Percentiles rank a stretch among this genome's conserved stretches.
phyloP scores from a whole-genome alignment of 805 yeast genomes.

The Cyberlindnera xishuangbannaensis region DNA sequence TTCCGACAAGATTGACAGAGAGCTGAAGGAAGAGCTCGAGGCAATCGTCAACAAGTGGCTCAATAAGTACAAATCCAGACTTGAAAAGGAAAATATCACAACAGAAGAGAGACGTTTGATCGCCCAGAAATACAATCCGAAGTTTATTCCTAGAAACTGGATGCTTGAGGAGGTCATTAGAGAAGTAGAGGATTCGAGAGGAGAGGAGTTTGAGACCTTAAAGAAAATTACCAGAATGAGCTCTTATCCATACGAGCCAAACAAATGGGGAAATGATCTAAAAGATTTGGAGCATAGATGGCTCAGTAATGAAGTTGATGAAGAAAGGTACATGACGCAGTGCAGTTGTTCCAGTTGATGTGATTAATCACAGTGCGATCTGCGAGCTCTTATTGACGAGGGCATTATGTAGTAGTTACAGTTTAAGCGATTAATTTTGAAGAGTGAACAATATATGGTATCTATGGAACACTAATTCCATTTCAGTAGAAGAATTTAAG shows the following conservation, averaged over 20 bases:
- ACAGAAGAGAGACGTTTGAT: conserved; percentile 36
- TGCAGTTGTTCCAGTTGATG: conserved; percentile 61
- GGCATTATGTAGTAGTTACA: too few relatives aligned
- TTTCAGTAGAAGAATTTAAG: too few relatives aligned
- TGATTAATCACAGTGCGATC: not conserved
- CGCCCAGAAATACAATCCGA: conserved; percentile 58
- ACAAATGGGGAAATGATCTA: conserved; percentile 61
- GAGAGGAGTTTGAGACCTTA: conserved; percentile 46
- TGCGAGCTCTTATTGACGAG: conserved; percentile 1
- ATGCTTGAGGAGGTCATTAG: conserved; percentile 77
- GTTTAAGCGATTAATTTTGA: too few relatives aligned
- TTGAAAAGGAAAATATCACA: conserved; percentile 31
- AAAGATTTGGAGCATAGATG: conserved; percentile 55
- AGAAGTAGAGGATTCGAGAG: conserved; percentile 42
- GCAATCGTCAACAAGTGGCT: conserved; percentile 48
- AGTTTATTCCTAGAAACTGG: conserved; percentile 81
- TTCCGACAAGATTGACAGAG: conserved; percentile 29
- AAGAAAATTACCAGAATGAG: conserved; percentile 66
- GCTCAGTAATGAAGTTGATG: conserved; percentile 47
- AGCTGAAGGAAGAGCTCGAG: conserved; percentile 35
- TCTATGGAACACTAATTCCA: too few relatives aligned
- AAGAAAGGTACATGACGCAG: conserved; percentile 54
- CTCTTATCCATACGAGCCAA: conserved; percentile 62
- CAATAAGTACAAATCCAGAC: conserved; percentile 37
- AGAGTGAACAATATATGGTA: too few relatives aligned